Evolutionary conservation across 2,329 filamentous ascomycete species (phyloP).

Genomic region (Penicillium sp.): DNA sequence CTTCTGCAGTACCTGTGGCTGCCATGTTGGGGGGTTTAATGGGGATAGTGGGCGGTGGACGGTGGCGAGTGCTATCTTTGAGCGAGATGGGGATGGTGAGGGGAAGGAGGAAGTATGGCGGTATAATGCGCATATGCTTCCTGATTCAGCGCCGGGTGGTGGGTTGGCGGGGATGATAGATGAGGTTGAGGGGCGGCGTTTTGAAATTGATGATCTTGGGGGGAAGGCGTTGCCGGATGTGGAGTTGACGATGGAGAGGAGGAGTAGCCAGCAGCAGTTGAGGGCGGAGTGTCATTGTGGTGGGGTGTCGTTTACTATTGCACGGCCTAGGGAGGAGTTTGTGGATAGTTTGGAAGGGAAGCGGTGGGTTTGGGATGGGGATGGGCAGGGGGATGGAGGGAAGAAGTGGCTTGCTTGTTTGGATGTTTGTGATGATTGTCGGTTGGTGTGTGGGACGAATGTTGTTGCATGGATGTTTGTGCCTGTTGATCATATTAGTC

Average conservation of each 20-base stretch:
- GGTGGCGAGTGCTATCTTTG: slow-evolving; percentile 30
- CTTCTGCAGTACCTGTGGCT: slow-evolving; percentile 52
- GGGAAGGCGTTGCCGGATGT: not conserved
- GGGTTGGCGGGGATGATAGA: slow-evolving; percentile 25
- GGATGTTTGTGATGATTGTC: slow-evolving; percentile 44
- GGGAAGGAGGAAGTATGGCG: slow-evolving; percentile 24
- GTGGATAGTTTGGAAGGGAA: slow-evolving; percentile 26
- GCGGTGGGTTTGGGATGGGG: slow-evolving; percentile 20
- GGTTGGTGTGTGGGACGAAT: slow-evolving; percentile 44
- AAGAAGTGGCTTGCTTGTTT: slow-evolving; percentile 31
- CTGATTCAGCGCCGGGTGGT: slow-evolving; percentile 19
- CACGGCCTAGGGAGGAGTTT: slow-evolving; percentile 39
- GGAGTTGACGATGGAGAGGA: not conserved
- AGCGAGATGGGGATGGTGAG: slow-evolving; percentile 18
- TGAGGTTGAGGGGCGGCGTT: slow-evolving; percentile 13
- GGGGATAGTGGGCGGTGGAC: slow-evolving; percentile 21
- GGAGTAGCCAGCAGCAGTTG: too few relatives aligned
- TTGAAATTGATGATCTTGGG: slow-evolving; percentile 17
- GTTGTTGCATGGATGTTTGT: slow-evolving; percentile 50
- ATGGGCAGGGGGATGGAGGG: too few relatives aligned
- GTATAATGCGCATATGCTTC: slow-evolving; percentile 24
- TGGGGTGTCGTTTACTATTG: slow-evolving; percentile 49
- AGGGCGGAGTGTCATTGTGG: slow-evolving; percentile 50
- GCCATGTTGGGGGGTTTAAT: slow-evolving; percentile 33
- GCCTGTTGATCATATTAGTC: slow-evolving; percentile 38